Conservation (phyloP, 225 moss, liverwort and hornwort genomes). For the Physcomitrellopsis africana region DNA sequence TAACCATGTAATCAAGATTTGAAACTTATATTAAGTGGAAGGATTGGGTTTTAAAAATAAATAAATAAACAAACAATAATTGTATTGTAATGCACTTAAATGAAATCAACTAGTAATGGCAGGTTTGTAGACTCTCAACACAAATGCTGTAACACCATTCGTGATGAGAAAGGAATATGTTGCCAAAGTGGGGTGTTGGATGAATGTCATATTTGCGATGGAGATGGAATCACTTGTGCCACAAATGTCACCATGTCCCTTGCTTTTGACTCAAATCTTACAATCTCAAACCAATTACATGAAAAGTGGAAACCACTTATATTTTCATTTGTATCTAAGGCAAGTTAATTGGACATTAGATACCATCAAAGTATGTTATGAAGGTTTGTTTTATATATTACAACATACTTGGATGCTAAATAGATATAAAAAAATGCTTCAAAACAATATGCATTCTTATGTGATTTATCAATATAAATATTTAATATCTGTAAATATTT, state of each 20-base stretch:
- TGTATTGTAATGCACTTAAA: not conserved
- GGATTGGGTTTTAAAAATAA: too few relatives aligned
- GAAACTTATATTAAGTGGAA: too few relatives aligned
- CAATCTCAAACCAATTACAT: constrained; percentile 50
- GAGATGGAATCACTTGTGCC: constrained; percentile 83
- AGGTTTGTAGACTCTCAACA: constrained; percentile 83
- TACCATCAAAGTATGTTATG: too few relatives aligned
- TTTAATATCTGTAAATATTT: too few relatives aligned
- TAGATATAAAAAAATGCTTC: too few relatives aligned
- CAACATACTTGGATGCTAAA: not conserved
- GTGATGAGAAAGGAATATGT: constrained; percentile 95
- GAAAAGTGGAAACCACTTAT: constrained; percentile 71
- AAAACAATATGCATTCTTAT: not conserved
- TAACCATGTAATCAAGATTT: too few relatives aligned
- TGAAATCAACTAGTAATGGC: not conserved
- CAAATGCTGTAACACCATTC: constrained; percentile 78
- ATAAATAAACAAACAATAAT: too few relatives aligned
- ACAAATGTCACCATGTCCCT: constrained; percentile 68
- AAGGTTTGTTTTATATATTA: too few relatives aligned
- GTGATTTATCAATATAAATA: too few relatives aligned
- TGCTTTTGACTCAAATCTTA: constrained; percentile 53
- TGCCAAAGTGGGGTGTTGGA: constrained; percentile 81
- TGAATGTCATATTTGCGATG: constrained; percentile 88
- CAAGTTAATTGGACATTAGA: constrained; percentile 1
- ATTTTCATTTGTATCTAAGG: constrained; percentile 48